These are phyloP conservation scores for Alternaria triticina DNA, from an alignment of 2,329 filamentous ascomycete genomes.

Conservation along the genomic window DNA sequence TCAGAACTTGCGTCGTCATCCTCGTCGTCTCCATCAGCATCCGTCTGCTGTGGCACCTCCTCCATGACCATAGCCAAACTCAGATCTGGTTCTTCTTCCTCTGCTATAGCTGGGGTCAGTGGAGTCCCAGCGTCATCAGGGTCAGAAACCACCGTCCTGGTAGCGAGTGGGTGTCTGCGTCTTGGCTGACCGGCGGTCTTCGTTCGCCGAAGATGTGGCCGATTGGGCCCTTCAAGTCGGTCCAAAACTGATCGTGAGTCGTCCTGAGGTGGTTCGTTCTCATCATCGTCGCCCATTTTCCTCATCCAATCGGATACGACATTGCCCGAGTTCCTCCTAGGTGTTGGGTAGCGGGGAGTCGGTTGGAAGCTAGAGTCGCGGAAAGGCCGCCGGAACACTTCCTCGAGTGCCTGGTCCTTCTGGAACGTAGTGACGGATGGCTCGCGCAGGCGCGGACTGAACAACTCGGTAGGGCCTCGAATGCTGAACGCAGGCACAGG, in stretches of 20 bases:
- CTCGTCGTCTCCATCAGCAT: conserved; percentile 89
- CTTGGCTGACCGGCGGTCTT: conserved; percentile 45
- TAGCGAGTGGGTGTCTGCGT: conserved; percentile 58
- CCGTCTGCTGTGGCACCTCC: conserved; percentile 67
- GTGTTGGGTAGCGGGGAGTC: conserved; percentile 49
- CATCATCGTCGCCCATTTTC: conserved; percentile 63
- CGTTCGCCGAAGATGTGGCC: conserved; percentile 62
- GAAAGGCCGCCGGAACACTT: conserved; percentile 80
- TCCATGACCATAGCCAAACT: conserved; percentile 49
- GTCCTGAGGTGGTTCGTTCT: conserved; percentile 68
- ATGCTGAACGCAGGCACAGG: conserved; percentile 53
- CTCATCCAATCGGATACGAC: conserved; percentile 94
- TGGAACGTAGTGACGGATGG: conserved; percentile 88
- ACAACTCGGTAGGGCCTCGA: conserved; percentile 61
- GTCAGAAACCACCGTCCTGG: conserved; percentile 63
- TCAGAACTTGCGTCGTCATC: conserved; percentile 49
- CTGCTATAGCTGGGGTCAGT: conserved; percentile 47
- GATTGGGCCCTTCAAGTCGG: conserved; percentile 59
- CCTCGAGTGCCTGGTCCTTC: conserved; percentile 87
- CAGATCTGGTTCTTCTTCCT: conserved; percentile 54
- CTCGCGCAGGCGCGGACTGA: conserved; percentile 80
- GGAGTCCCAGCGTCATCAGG: conserved; percentile 53
- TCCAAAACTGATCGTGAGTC: conserved; percentile 66
- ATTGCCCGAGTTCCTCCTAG: conserved; percentile 76
- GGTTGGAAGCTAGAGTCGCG: conserved; percentile 58